phyloP scores from a whole-genome alignment of 805 yeast genomes.

The Saccharomycopsis synnaedendra region DNA sequence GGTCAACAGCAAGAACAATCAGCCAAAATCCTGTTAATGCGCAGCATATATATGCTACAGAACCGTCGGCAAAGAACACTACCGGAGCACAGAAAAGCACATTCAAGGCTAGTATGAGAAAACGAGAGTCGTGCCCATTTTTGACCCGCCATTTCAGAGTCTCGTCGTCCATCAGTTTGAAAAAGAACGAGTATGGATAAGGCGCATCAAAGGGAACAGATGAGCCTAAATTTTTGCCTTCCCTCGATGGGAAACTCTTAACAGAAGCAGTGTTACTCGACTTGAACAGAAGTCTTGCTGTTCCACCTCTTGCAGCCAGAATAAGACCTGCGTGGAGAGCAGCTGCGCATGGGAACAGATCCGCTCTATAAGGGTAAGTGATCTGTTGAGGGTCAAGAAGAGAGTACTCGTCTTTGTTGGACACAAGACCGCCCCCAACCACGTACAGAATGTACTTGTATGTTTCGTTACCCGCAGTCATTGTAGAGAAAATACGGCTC shows the following conservation, averaged over 20 bases:
- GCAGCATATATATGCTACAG: constrained; percentile 49
- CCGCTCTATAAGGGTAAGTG: constrained; percentile 68
- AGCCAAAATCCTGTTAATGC: constrained; percentile 76
- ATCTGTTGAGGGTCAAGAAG: constrained; percentile 20
- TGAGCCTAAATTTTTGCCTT: constrained; percentile 27
- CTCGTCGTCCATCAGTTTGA: constrained; percentile 27
- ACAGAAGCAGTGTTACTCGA: constrained; percentile 33
- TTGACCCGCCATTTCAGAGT: constrained; percentile 20
- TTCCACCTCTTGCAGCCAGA: constrained; percentile 69
- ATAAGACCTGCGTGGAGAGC: constrained; percentile 79
- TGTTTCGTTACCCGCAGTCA: constrained; percentile 60
- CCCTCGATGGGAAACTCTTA: constrained; percentile 30
- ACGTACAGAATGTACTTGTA: constrained; percentile 62
- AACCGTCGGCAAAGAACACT: constrained; percentile 35
- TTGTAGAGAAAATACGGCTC: constrained; percentile 62
- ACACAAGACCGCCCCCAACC: constrained; percentile 61
- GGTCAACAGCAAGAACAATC: constrained; percentile 61
- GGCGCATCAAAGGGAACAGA: constrained; percentile 54
- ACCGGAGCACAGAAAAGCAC: constrained; percentile 52
- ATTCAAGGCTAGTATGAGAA: constrained; percentile 43
- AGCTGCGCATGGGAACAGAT: constrained; percentile 82
- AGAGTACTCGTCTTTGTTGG: constrained; percentile 16
- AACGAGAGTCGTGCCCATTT: constrained; percentile 64
- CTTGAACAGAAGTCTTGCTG: constrained; percentile 47
- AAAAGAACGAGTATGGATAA: constrained; percentile 64